Evolutionary conservation across 495 filamentous ascomycete genomes (phyloP).

Genomic region (Hypoxylon trugodes): DNA sequence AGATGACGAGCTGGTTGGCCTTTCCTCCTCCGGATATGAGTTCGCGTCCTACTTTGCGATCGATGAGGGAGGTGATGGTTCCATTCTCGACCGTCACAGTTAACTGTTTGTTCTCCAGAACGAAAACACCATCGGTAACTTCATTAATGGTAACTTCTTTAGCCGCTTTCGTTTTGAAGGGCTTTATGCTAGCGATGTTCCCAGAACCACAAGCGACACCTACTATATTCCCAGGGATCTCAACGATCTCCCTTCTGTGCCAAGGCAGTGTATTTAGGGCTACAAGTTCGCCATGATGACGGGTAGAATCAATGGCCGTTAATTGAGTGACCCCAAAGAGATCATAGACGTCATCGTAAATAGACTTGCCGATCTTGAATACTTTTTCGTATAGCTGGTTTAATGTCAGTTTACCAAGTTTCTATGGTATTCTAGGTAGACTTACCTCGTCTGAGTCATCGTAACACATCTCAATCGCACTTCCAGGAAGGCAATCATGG

Average conservation of each 20-base stretch:
- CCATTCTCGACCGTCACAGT: slow-evolving; percentile 76
- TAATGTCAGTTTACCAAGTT: slow-evolving; percentile 15
- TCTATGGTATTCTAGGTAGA: background rate
- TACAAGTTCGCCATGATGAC: slow-evolving; percentile 53
- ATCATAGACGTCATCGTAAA: slow-evolving; percentile 74
- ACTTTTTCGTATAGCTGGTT: slow-evolving; percentile 76
- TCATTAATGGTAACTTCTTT: slow-evolving; percentile 70
- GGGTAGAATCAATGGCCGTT: slow-evolving; percentile 40
- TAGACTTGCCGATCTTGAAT: slow-evolving; percentile 76
- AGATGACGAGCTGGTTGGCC: slow-evolving; percentile 92
- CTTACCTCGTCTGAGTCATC: slow-evolving; percentile 83
- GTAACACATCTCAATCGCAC: slow-evolving; percentile 95
- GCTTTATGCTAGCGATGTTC: slow-evolving; percentile 58
- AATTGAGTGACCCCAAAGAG: slow-evolving; percentile 66
- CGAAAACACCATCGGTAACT: slow-evolving; percentile 72
- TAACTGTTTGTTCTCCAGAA: slow-evolving; percentile 78
- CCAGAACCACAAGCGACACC: slow-evolving; percentile 61
- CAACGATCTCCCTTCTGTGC: slow-evolving; percentile 75
- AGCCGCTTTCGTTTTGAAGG: slow-evolving; percentile 52
- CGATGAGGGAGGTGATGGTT: slow-evolving; percentile 81
- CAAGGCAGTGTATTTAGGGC: slow-evolving; percentile 87
- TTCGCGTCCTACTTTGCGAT: slow-evolving; percentile 74
- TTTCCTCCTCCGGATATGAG: slow-evolving; percentile 79
- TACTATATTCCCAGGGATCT: slow-evolving; percentile 58
- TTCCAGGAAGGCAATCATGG: slow-evolving; percentile 97